Base-by-base conservation (phyloP, 352 stramenopile species). In the Globisporangium camurandrum region DNA sequence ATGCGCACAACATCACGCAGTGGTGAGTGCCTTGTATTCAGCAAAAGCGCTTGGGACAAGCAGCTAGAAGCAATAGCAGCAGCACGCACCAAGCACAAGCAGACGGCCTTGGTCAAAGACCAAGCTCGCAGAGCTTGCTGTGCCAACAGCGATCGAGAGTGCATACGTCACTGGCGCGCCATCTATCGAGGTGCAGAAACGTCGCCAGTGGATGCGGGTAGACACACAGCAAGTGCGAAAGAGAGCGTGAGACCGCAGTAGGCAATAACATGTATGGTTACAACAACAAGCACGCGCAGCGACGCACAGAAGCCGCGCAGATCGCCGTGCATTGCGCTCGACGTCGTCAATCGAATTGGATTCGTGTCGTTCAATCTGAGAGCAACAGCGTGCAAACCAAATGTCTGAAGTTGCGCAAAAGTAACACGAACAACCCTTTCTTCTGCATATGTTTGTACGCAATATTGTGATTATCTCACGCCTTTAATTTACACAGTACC, bases 151-250 rank as follows among this genome's bases (percentile, higher is more conserved):
- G 56, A 92, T 61, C 33, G 75, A 84, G 24, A 80, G 69, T 39
- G 80, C 80, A 56, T 89, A 92, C 14, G 77, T 92, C 52, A 92
- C 75, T 45, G 80, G 80, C 31, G 80, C 75, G 52, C 77, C 77
- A 57, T 92, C 80, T 92, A 52, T 28, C n/a, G n/a, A 57, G 5
- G 42, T n/a, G 8, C 6, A 33, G 28, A 11, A 54, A 1, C 14
- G 19, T 9, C 17, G n/a, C n/a, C n/a, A n/a, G n/a, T n/a, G n/a
- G n/a, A n/a, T n/a, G n/a, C n/a, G n/a, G n/a, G n/a, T n/a, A 22
- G n/a, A 41, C 19, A 56, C 24, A 45, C 34, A 26, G 11, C 40
- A 7, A 11, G 22, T 12, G 10, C 2, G 33, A 41, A 51, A 2
- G 2, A 10, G 10, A 17, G 10, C 37, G 10, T 40, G 2, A 46